phyloP scores from a whole-genome alignment of 2,329 filamentous ascomycete genomes.

The Tolypocladium amazonense region DNA sequence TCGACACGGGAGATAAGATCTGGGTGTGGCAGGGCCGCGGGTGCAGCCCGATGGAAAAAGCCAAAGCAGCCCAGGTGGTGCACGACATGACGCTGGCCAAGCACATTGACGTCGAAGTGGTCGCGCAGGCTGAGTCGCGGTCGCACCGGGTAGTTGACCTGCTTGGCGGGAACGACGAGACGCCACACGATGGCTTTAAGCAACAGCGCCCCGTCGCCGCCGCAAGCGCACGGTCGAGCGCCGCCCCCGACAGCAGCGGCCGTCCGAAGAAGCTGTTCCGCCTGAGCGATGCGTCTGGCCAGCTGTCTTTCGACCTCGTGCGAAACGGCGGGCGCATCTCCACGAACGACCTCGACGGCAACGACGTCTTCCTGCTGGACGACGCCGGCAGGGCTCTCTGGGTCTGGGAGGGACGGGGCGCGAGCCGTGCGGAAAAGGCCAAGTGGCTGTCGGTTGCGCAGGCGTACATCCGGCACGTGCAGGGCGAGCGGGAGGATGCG shows the following conservation, averaged over 20 bases:
- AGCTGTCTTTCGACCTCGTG: constrained; percentile 45
- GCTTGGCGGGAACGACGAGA: constrained; percentile 36
- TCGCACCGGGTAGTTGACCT: constrained; percentile 44
- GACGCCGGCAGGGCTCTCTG: constrained; percentile 47
- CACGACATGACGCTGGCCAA: constrained; percentile 54
- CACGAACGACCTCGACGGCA: constrained; percentile 39
- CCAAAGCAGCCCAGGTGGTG: constrained; percentile 56
- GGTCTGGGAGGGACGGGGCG: constrained; percentile 54
- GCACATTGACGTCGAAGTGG: constrained; percentile 53
- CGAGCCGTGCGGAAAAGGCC: constrained; percentile 47
- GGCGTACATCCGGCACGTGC: constrained; percentile 37
- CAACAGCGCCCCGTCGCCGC: constrained; percentile 28
- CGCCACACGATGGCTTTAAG: constrained; percentile 27
- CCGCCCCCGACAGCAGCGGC: neutral
- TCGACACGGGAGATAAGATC: constrained; percentile 53
- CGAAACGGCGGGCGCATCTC: constrained; percentile 40
- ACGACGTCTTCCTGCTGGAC: constrained; percentile 53
- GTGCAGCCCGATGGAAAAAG: constrained; percentile 59
- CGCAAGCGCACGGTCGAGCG: neutral
- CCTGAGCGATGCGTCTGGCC: constrained; percentile 51
- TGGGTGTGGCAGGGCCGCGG: constrained; percentile 59
- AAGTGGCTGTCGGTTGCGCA: constrained; percentile 52
- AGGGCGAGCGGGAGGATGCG: constrained; percentile 18
- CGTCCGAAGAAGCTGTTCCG: constrained; percentile 40
- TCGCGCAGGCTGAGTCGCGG: constrained; percentile 49